A percentile compares a stretch with the other conserved stretches of the same genome.
These are phyloP conservation scores for Terana coerulea DNA, from an alignment of 768 basidiomycete genomes.

Conservation along the genomic window DNA sequence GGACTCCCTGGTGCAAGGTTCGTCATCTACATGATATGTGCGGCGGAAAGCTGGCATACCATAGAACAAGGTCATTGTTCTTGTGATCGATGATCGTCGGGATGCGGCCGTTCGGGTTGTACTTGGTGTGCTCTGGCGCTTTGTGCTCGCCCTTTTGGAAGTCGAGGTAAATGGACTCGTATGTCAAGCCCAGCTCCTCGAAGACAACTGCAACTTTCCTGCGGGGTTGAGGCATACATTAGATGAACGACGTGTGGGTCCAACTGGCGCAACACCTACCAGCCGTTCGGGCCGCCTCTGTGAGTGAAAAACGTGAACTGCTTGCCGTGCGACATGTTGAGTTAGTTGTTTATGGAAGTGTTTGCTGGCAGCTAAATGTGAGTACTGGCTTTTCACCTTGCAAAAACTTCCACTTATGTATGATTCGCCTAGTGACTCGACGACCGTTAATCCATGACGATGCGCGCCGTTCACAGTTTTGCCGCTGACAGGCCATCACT, in stretches of 20 bases:
- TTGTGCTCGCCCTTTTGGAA: slow-evolving; percentile 17
- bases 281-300: slow-evolving; percentile 14
- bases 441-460: no score
- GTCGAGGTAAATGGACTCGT: slow-evolving; percentile 14
- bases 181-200: slow-evolving; percentile 16
- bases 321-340: slow-evolving; percentile 19
- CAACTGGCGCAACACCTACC: neutral
- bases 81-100: slow-evolving; percentile 27
- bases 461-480: no score
- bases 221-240: neutral
- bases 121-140: slow-evolving; percentile 10
- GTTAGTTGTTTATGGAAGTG: no score
- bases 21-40: neutral
- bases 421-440: no score
- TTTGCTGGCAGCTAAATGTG: no score
- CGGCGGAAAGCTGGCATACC: slow-evolving; percentile 6
- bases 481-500: no score
- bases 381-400: no score
- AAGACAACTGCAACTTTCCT: slow-evolving; percentile 15
- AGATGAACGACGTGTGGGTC: neutral
- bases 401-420: no score
- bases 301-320: slow-evolving; percentile 20
- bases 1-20: slow-evolving; percentile 14
- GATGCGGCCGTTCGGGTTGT: slow-evolving; percentile 28
- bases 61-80: slow-evolving; percentile 24